Evolutionary conservation across 192 early-diverging fungal genomes (phyloP), one percentile per base, ranked within the genome.

Genomic region (Coemansia sp.): DNA sequence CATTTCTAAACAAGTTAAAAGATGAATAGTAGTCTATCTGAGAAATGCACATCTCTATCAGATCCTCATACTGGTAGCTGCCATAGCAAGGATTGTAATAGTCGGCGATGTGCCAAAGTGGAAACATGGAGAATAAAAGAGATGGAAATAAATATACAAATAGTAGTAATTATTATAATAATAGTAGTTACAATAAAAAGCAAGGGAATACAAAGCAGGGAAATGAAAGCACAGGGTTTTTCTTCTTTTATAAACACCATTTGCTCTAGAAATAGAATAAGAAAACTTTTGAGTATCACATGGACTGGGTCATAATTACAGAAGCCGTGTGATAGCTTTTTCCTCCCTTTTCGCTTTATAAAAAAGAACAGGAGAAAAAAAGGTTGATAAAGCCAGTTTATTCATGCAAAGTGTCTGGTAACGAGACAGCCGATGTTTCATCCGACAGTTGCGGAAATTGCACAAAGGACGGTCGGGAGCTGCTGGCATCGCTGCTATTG

Each of bases 1-100:
- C 39, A 4, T 40, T 10, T 1, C 39, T 39, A 16, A 59, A 59
- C 57, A 59, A n/a, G 39, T 59, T 59, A 22, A 59, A 59, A 2
- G 36, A 18, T 11, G 57, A 59, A 37, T 59, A 59, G 57, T 59
- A 59, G 16, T 59, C 57, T 7, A 59, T 13, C 57, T 59, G 11
- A 15, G 57, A 40, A 16, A 59, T 40, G 57, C 57, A 59, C 57
- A 59, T 4, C 39, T 59, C 57, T 8, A 59, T 59, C 12, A 59
- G 0, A 8, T 39, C 26, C 37, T 59, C 57, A 41, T 59, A 59
- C 36, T n/a, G 19, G 26, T 26, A 32, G 57, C 37, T 59, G 8
- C 4, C 18, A 1, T 40, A 16, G 36, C 36, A 59, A 77, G 52
- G 45, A 26, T 7, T 21, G 19, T 32, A 26, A 4, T 26, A 9